phyloP scores from a whole-genome alignment of 2,329 filamentous ascomycete species.

The Atkinsonella hypoxylon region DNA sequence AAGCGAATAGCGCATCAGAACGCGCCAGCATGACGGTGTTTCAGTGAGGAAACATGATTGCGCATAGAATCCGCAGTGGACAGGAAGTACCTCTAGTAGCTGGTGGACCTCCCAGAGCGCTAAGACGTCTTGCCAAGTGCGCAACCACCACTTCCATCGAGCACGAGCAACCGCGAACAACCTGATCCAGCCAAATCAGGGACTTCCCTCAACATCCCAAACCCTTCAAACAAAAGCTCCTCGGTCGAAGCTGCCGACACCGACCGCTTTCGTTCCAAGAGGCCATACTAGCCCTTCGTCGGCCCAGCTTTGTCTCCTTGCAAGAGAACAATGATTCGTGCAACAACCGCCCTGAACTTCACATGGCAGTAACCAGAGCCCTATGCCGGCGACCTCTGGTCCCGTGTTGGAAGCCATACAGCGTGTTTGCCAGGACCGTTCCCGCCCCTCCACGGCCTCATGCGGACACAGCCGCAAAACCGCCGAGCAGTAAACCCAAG shows the following conservation, averaged over 20 bases:
- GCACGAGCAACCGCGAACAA: no score
- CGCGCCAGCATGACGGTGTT: not conserved
- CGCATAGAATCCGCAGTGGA: not conserved
- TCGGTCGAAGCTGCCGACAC: no score
- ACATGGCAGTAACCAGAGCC: slow-evolving; percentile 16
- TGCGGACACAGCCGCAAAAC: not conserved
- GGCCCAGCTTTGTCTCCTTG: not conserved
- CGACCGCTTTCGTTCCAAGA: not conserved
- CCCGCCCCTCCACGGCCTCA: not conserved
- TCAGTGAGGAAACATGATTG: not conserved
- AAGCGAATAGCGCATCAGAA: not conserved
- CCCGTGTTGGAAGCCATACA: not conserved
- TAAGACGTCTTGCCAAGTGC: no score
- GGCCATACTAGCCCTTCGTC: not conserved
- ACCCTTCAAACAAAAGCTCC: no score
- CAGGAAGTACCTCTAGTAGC: not conserved
- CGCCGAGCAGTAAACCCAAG: not conserved
- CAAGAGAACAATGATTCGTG: slow-evolving; percentile 9
- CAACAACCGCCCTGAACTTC: slow-evolving; percentile 3
- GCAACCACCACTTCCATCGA: no score
- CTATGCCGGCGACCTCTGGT: slow-evolving; percentile 6
- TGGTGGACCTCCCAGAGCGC: no score
- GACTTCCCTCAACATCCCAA: no score
- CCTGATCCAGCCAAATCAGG: no score
- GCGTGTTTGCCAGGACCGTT: not conserved